A percentile compares a stretch with the other conserved stretches of the same genome.
Evolutionary conservation across 2,329 filamentous ascomycete species (phyloP).

Genomic region (Curvularia spicifera): DNA sequence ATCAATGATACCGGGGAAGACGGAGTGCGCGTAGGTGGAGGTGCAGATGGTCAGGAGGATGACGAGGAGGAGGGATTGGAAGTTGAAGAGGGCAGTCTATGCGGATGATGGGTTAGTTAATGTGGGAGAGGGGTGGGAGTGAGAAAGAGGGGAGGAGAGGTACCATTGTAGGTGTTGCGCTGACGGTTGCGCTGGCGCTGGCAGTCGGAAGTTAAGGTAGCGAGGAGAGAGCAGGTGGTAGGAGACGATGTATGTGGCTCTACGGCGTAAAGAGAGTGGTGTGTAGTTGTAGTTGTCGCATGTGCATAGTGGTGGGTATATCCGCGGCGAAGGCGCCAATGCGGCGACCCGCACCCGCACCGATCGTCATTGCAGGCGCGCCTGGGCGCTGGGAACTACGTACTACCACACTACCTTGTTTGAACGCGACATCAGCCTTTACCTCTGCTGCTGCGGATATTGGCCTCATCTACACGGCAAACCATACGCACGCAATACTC

Average conservation of each 20-base stretch:
- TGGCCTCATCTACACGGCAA: no score
- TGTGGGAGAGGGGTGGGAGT: not conserved
- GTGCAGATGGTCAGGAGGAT: slow-evolving; percentile 96
- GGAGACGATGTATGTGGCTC: not conserved
- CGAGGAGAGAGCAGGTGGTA: not conserved
- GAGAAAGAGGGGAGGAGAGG: not conserved
- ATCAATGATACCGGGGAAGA: slow-evolving; percentile 89
- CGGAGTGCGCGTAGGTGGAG: slow-evolving; percentile 88
- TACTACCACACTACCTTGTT: no score
- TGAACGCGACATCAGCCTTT: no score
- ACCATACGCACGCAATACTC: not conserved
- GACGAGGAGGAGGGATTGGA: slow-evolving; percentile 93
- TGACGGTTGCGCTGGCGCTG: not conserved
- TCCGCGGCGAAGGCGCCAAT: not conserved
- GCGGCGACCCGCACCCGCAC: slow-evolving; percentile 2
- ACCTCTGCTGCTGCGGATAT: no score
- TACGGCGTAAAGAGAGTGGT: not conserved
- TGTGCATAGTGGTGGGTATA: not conserved
- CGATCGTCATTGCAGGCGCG: slow-evolving; percentile 13
- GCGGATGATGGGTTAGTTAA: slow-evolving; percentile 2
- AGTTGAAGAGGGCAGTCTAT: slow-evolving; percentile 97
- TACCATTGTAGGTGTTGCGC: slow-evolving; percentile 22
- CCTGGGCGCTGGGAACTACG: not conserved
- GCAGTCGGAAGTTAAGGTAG: no score
- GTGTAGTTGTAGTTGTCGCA: not conserved